Evolutionary conservation across 768 basidiomycete genomes (phyloP), one percentile per base, ranked within the genome.

Genomic region (Tremella fuciformis): DNA sequence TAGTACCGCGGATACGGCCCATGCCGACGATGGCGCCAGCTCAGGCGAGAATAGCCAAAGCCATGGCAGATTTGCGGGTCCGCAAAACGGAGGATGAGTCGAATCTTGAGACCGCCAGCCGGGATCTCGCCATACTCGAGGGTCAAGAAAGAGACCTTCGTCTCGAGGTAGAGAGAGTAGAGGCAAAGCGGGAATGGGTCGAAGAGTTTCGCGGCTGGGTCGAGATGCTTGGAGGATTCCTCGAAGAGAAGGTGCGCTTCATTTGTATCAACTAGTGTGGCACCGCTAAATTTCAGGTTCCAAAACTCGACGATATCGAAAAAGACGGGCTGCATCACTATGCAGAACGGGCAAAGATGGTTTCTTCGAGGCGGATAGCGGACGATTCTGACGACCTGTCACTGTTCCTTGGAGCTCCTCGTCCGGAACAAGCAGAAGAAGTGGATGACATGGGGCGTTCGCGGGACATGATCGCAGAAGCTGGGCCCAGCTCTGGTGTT

Each of bases 311-410:
- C 37, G 62, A 62, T 11, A 77, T 81, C 51, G 79, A 81, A 55
- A 54, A 59, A 2, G 76, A 77, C 26, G 70, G 88, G 62, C 54
- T 86, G 9, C 86, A 85, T 0, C 80, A 94, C 22, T 76, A 91
- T 18, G 83, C 83, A 65, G 90, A 94, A 69, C 84, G 88, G 50
- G 79, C 80, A 18, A 83, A 85, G 13, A 86, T 94, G 80, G 79
- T 89, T 60, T 64, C 78, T 11, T 80, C 81, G 44, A 84, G 91
- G n/a, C 82, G 91, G 55, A 76, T 71, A n/a, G 79, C 80, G 0
- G 93, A 97, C 58, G 86, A 88, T 67, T 83, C 83, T 65, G 90
- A 93, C 68, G 91, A 94, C 71, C 79, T 92, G 1, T 81, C 85
- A 2, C 72, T 83, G 8, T 83, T 91, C 73, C 80, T 88, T 56